Percentiles rank a stretch among this genome's conserved stretches.
phyloP scores from a whole-genome alignment of 2,329 filamentous ascomycete species.

The Diaporthe batatas region DNA sequence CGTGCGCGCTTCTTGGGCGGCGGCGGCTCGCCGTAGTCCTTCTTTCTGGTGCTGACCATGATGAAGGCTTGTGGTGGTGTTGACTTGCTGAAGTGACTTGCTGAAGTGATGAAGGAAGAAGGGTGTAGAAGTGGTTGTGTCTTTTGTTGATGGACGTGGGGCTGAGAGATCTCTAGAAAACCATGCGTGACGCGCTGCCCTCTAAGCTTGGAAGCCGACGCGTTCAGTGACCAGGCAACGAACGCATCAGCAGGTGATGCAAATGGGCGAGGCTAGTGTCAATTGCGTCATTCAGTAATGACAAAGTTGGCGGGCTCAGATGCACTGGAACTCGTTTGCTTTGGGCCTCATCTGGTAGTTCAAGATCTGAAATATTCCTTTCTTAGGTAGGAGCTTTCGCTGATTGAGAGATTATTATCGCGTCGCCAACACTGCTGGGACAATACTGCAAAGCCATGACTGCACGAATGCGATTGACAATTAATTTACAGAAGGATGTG shows the following conservation, averaged over 20 bases:
- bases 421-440: too few relatives aligned
- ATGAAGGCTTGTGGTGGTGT: neutral
- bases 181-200: neutral
- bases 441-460: too few relatives aligned
- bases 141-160: too few relatives aligned
- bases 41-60: conserved; percentile 11
- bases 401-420: too few relatives aligned
- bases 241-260: neutral
- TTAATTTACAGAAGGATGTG: too few relatives aligned
- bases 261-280: neutral
- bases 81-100: neutral
- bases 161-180: neutral
- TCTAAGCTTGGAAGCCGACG: neutral
- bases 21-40: neutral
- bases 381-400: too few relatives aligned
- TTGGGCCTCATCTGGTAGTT: too few relatives aligned
- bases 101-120: neutral
- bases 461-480: too few relatives aligned
- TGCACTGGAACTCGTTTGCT: too few relatives aligned
- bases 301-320: neutral
- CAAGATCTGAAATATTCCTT: too few relatives aligned
- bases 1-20: neutral
- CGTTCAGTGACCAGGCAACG: conserved; percentile 16
- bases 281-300: neutral
- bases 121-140: neutral